Percentiles rank a stretch among this genome's conserved stretches.
Evolutionary conservation across 768 basidiomycete genomes (phyloP).

Genomic region (Trametes sanguinea): DNA sequence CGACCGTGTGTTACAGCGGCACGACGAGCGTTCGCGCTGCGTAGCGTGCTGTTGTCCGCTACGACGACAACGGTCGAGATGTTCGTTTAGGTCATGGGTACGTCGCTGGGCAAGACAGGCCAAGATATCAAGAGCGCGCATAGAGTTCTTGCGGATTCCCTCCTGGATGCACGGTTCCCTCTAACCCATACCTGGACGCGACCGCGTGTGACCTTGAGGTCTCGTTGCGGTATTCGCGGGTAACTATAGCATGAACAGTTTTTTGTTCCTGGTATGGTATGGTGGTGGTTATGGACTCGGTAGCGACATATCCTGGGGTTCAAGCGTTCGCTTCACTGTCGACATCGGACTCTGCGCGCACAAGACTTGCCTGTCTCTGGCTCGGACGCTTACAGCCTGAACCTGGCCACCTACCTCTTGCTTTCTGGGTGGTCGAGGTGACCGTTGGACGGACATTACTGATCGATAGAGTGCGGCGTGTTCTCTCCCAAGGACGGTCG

Average conservation of each 20-base stretch:
- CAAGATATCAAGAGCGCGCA: slow-evolving; percentile 35
- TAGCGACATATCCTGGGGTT: slow-evolving; percentile 40
- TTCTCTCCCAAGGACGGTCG: slow-evolving; percentile 17
- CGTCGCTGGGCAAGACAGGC: slow-evolving; percentile 40
- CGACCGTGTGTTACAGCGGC: slow-evolving; percentile 35
- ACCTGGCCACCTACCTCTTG: slow-evolving; percentile 27
- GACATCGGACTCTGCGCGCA: slow-evolving; percentile 45
- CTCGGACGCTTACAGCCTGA: slow-evolving; percentile 50
- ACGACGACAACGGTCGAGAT: slow-evolving; percentile 18
- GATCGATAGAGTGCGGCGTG: slow-evolving; percentile 6
- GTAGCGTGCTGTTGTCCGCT: slow-evolving; percentile 13
- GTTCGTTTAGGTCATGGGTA: slow-evolving; percentile 38
- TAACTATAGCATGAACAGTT: slow-evolving; percentile 44
- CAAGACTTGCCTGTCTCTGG: slow-evolving; percentile 55
- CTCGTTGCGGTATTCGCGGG: slow-evolving; percentile 39
- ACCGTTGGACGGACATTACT: slow-evolving; percentile 37
- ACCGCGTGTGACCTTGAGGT: slow-evolving; percentile 35
- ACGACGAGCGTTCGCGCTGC: slow-evolving; percentile 32
- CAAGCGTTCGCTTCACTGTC: slow-evolving; percentile 39
- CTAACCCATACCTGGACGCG: slow-evolving; percentile 45
- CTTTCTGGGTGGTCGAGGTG: slow-evolving; percentile 35
- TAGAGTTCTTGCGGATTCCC: slow-evolving; percentile 33
- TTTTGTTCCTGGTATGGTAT: slow-evolving; percentile 50
- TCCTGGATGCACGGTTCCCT: slow-evolving; percentile 35
- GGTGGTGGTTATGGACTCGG: slow-evolving; percentile 53